A percentile compares a stretch with the other conserved stretches of the same genome.
Conservation (phyloP, 176 grass and related monocot genomes). For the Leersia perrieri region DNA sequence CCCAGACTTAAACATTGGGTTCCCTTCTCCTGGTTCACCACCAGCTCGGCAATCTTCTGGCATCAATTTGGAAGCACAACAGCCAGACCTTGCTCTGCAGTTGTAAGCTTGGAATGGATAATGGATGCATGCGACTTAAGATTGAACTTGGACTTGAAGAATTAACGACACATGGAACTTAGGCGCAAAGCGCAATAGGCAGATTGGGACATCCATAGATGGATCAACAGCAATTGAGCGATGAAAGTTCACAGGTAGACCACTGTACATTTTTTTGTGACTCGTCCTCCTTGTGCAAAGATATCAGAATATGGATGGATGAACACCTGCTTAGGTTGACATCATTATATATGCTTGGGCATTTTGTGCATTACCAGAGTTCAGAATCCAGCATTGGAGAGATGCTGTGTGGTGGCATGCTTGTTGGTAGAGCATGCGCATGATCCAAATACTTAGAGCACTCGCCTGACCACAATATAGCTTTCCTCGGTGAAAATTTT, state of each 20-base stretch:
- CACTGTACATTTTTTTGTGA: neutral
- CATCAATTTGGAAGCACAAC: slow-evolving; percentile 94
- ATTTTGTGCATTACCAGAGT: slow-evolving; percentile 21
- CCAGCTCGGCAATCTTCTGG: slow-evolving; percentile 66
- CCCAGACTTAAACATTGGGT: slow-evolving; percentile 94
- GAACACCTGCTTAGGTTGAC: slow-evolving; percentile 36
- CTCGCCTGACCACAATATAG: slow-evolving; percentile 50
- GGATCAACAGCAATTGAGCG: neutral
- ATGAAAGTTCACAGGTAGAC: slow-evolving; percentile 3
- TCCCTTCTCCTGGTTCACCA: slow-evolving; percentile 77
- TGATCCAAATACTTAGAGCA: slow-evolving; percentile 12
- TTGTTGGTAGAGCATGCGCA: slow-evolving; percentile 28
- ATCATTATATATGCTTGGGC: slow-evolving; percentile 12
- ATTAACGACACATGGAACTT: slow-evolving; percentile 16
- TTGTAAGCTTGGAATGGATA: slow-evolving; percentile 44
- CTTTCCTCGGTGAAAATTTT: slow-evolving; percentile 54
- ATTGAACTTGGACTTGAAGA: neutral
- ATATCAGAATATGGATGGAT: slow-evolving; percentile 39
- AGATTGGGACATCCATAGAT: slow-evolving; percentile 37
- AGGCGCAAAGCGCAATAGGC: neutral
- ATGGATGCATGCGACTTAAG: slow-evolving; percentile 14
- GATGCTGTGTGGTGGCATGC: slow-evolving; percentile 32
- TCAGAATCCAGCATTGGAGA: slow-evolving; percentile 32
- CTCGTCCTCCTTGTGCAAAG: neutral
- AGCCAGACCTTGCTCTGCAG: slow-evolving; percentile 96